Percentiles rank a stretch among this genome's conserved stretches.
phyloP scores from a whole-genome alignment of 2,329 filamentous ascomycete species.

The Colletotrichum horii region DNA sequence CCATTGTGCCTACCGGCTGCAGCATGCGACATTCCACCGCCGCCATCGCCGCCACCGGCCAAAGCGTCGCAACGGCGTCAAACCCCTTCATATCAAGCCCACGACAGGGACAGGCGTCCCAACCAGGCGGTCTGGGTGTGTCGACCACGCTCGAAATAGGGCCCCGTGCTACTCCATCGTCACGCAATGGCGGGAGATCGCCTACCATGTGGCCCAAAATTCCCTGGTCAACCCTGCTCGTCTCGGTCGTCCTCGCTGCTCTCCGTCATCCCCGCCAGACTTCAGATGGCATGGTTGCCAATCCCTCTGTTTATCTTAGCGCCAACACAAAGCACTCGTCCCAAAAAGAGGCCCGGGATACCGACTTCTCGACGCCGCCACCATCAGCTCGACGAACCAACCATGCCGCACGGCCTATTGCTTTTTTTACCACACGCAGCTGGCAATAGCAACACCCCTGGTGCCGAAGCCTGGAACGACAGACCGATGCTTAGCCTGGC shows the following conservation, averaged over 20 bases:
- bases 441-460: neutral
- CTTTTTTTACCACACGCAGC: neutral
- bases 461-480: neutral
- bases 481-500: neutral
- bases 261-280: neutral
- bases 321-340: neutral
- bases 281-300: conserved; percentile 9
- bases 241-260: neutral
- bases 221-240: conserved; percentile 11
- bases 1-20: neutral
- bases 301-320: neutral
- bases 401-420: neutral
- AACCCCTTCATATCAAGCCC: conserved; percentile 2
- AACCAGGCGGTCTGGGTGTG: conserved; percentile 14
- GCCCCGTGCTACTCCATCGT: neutral
- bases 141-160: neutral
- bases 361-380: conserved; percentile 9
- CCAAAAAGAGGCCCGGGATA: neutral
- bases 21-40: conserved; percentile 7
- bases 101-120: conserved; percentile 18
- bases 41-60: conserved; percentile 7
- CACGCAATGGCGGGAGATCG: conserved; percentile 20
- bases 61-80: conserved; percentile 13
- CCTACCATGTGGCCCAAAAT: conserved; percentile 9
- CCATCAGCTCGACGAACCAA: neutral